Evolutionary conservation across 495 filamentous ascomycete species (phyloP).

Genomic region (Aspergillus asperescens): DNA sequence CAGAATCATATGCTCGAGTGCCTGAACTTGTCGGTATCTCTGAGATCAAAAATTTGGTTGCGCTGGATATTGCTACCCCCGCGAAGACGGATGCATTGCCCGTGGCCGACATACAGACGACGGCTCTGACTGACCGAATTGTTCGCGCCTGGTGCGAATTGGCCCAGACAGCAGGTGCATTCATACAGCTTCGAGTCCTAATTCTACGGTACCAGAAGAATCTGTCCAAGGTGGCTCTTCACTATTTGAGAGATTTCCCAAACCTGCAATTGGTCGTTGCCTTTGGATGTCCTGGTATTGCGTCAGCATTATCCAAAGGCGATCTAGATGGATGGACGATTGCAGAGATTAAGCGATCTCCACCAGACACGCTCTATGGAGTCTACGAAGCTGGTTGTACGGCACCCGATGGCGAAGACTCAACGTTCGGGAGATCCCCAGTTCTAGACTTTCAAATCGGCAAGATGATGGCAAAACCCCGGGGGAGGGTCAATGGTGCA

Average conservation of each 20-base stretch:
- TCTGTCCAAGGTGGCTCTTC: constrained; percentile 21
- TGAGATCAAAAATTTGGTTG: constrained; percentile 33
- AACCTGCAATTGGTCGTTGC: constrained; percentile 26
- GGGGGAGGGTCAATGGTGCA: neutral
- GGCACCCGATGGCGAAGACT: neutral
- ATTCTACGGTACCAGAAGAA: constrained; percentile 25
- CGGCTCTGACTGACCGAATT: constrained; percentile 32
- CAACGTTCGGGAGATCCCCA: constrained; percentile 7
- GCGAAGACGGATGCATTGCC: neutral
- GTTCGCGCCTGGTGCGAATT: constrained; percentile 38
- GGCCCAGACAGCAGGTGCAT: constrained; percentile 20
- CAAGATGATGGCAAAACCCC: neutral
- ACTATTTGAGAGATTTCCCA: constrained; percentile 27
- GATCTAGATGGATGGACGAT: constrained; percentile 7
- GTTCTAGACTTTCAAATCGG: constrained; percentile 26
- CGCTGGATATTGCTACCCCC: constrained; percentile 30
- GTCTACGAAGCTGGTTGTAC: constrained; percentile 14
- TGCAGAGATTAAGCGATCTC: neutral
- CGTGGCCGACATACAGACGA: constrained; percentile 2
- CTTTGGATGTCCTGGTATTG: constrained; percentile 21
- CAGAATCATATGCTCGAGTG: constrained; percentile 18
- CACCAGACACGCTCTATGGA: constrained; percentile 14
- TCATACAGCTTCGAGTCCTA: constrained; percentile 36
- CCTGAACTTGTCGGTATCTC: constrained; percentile 34
- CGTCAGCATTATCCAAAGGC: neutral